Evolutionary conservation across 495 filamentous ascomycete genomes (phyloP).

Genomic region (Podospora australis): DNA sequence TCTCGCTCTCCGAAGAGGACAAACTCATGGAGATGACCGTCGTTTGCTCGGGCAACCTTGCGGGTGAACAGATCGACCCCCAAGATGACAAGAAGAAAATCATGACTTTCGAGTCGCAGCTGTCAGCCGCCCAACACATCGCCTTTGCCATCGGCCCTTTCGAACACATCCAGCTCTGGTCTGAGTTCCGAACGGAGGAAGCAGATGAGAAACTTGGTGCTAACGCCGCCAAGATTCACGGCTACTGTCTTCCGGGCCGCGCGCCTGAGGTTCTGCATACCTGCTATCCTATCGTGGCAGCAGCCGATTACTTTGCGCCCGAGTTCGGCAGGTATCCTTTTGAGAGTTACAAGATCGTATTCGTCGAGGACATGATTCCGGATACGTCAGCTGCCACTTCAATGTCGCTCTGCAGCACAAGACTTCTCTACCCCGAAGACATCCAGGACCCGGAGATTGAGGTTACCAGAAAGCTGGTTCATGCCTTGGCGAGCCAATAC

Average conservation of each 20-base stretch:
- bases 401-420: constrained; percentile 79
- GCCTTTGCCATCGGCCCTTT: constrained; percentile 92
- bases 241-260: constrained; percentile 81
- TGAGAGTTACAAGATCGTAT: constrained; percentile 81
- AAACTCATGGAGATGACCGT: constrained; percentile 80
- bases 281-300: constrained; percentile 50
- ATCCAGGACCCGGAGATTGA: constrained; percentile 77
- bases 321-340: constrained; percentile 84
- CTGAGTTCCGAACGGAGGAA: constrained; percentile 80
- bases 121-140: constrained; percentile 74
- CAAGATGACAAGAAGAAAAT: constrained; percentile 72
- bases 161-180: constrained; percentile 76
- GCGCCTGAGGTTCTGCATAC: constrained; percentile 75
- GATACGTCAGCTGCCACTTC: constrained; percentile 73
- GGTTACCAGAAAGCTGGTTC: constrained; percentile 67
- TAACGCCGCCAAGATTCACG: constrained; percentile 77
- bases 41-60: constrained; percentile 80
- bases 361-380: constrained; percentile 76
- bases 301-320: constrained; percentile 79
- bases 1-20: constrained; percentile 60
- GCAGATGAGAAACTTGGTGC: constrained; percentile 83
- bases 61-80: constrained; percentile 70
- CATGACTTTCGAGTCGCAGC: constrained; percentile 67
- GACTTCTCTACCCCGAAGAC: constrained; percentile 73
- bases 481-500: constrained; percentile 89